Conservation (phyloP, 2,329 filamentous ascomycete genomes). For the Aspergillus sp. region DNA sequence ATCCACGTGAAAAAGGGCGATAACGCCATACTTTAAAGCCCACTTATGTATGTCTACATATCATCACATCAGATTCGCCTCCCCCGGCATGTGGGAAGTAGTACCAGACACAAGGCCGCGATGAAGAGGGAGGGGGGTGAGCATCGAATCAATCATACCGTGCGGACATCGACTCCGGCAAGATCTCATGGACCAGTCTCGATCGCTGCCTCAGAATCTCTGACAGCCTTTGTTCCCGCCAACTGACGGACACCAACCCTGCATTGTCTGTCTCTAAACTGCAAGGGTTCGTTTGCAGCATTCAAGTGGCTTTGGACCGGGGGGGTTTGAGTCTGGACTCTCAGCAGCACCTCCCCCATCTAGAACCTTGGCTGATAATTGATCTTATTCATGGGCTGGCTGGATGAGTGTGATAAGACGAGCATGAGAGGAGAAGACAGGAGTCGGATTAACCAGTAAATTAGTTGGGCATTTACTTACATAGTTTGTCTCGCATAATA, state of each 20-base stretch:
- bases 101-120: background rate
- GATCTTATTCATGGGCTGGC: background rate
- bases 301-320: conserved; percentile 4
- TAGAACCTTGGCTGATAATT: background rate
- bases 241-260: background rate
- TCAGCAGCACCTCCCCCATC: background rate
- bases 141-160: background rate
- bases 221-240: conserved; percentile 1
- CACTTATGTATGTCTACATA: background rate
- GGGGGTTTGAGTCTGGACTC: conserved; percentile 1
- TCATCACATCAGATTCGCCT: background rate
- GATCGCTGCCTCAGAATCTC: background rate
- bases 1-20: background rate
- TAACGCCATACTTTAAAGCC: background rate
- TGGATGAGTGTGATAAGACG: background rate
- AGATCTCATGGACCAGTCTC: conserved; percentile 1
- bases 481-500: background rate
- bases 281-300: conserved; percentile 7
- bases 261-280: conserved; percentile 7
- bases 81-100: background rate
- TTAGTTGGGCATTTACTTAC: background rate
- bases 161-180: background rate
- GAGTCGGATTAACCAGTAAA: background rate
- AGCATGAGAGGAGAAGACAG: background rate
- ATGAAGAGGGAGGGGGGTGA: background rate